These are phyloP conservation scores for Fraxinus xanthoxyloides DNA, from an alignment of 305 asterid genomes.

Conservation along the genomic window DNA sequence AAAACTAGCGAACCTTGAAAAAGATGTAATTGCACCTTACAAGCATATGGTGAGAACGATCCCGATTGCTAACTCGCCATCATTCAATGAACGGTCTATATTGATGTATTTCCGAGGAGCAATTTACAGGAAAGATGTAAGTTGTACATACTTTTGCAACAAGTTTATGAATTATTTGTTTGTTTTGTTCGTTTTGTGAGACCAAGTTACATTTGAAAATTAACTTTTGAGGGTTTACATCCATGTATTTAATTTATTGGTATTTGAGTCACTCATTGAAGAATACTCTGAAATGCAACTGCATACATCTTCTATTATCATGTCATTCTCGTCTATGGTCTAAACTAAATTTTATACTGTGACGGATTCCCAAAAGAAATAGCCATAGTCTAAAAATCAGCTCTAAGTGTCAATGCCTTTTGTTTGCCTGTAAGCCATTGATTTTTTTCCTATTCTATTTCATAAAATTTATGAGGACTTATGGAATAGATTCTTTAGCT, in stretches of 20 bases:
- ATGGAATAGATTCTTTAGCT: not conserved
- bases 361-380: not conserved
- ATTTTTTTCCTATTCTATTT: not conserved
- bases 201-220: not conserved
- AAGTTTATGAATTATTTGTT: not conserved
- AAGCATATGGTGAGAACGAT: slow-evolving; percentile 72
- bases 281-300: not conserved
- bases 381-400: not conserved
- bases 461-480: not conserved
- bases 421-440: not conserved
- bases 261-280: slow-evolving; percentile 2
- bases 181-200: not conserved
- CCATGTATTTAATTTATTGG: not conserved
- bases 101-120: slow-evolving; percentile 85
- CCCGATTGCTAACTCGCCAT: slow-evolving; percentile 33
- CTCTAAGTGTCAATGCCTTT: not conserved
- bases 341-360: not conserved
- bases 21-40: slow-evolving; percentile 91
- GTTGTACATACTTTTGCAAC: slow-evolving; percentile 27
- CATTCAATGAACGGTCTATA: slow-evolving; percentile 48
- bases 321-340: not conserved
- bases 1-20: slow-evolving; percentile 60
- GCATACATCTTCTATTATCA: not conserved
- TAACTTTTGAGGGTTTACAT: not conserved
- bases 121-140: slow-evolving; percentile 80